Conservation (phyloP, 345 rosid species). For the Syzygium jambos region DNA sequence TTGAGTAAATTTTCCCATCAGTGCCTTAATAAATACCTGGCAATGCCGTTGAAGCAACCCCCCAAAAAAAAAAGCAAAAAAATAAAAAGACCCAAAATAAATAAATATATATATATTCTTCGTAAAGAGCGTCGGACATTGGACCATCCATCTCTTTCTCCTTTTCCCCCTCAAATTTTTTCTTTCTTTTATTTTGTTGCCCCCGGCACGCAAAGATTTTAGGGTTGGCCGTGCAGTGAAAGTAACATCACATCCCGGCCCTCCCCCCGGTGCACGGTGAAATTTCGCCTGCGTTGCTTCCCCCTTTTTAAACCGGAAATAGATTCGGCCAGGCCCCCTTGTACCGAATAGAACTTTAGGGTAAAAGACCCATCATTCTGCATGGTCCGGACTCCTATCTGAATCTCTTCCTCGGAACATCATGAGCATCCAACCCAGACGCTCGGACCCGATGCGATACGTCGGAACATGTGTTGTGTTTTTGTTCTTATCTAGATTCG, state of each 20-base stretch:
- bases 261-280: not conserved
- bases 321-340: not conserved
- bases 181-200: not conserved
- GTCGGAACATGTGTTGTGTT: not conserved
- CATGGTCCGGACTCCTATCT: not conserved
- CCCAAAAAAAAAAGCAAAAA: not conserved
- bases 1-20: not conserved
- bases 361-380: not conserved
- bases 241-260: not conserved
- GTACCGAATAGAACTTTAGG: not conserved
- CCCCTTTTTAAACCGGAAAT: not conserved
- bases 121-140: not conserved
- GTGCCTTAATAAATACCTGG: not conserved
- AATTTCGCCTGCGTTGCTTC: not conserved
- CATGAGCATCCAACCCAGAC: not conserved
- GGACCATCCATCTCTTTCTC: not conserved
- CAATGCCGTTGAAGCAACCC: slow-evolving; percentile 1
- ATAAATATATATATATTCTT: not conserved
- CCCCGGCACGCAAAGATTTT: not conserved
- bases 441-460: not conserved
- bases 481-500: not conserved
- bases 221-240: not conserved
- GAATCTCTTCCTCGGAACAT: not conserved
- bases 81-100: not conserved
- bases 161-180: not conserved